phyloP scores from a whole-genome alignment of 495 filamentous ascomycete species.

The Pseudotulostoma volvatum region DNA sequence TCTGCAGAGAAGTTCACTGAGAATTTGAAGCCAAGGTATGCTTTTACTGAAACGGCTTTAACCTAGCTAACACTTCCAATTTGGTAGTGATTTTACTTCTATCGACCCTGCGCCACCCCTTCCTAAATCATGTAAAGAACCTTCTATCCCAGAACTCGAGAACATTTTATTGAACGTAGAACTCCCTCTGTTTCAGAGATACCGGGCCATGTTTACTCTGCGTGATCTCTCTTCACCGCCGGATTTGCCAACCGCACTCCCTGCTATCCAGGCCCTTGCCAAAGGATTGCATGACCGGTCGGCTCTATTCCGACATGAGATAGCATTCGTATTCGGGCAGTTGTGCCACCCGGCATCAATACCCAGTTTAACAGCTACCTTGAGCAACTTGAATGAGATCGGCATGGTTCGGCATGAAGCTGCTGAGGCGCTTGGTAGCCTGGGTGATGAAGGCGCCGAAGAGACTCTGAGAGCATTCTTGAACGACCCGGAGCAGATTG shows the following conservation, averaged over 20 bases:
- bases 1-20: constrained; percentile 53
- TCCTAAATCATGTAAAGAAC: constrained; percentile 37
- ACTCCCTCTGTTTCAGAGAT: constrained; percentile 74
- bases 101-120: constrained; percentile 92
- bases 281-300: constrained; percentile 73
- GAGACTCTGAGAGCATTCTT: constrained; percentile 68
- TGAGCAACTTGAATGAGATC: constrained; percentile 63
- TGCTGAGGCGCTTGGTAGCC: constrained; percentile 88
- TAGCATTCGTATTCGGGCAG: constrained; percentile 96
- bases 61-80: too few relatives aligned
- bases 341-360: constrained; percentile 92
- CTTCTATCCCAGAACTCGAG: constrained; percentile 58
- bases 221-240: constrained; percentile 86
- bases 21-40: constrained; percentile 61
- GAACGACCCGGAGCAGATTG: constrained; percentile 79
- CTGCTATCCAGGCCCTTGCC: constrained; percentile 71
- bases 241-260: constrained; percentile 69
- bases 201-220: constrained; percentile 94
- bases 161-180: constrained; percentile 60
- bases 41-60: too few relatives aligned
- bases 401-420: constrained; percentile 98
- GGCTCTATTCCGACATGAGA: constrained; percentile 93
- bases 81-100: constrained; percentile 69
- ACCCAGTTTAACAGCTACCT: constrained; percentile 60
- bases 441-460: constrained; percentile 87